Conservation (phyloP, 1,284 basidiomycete species). For the Mycosarcoma maydis region DNA sequence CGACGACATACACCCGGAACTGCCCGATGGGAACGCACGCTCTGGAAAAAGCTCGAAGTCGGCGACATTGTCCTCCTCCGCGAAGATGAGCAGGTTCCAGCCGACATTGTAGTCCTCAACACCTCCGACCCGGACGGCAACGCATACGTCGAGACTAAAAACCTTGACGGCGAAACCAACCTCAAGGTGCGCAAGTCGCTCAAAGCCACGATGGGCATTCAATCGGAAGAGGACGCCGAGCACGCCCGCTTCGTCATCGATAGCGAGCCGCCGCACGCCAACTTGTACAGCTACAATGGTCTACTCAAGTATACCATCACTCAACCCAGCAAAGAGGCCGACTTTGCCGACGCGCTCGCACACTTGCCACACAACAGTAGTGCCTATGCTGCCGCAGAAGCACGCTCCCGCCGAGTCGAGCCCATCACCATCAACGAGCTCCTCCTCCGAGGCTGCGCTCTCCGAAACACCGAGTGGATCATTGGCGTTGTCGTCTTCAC, state of each 20-base stretch:
- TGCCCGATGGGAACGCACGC: slow-evolving; percentile 89
- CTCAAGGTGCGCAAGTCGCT: slow-evolving; percentile 85
- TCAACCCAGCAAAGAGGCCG: slow-evolving; percentile 46
- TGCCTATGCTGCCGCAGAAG: slow-evolving; percentile 48
- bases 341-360: slow-evolving; percentile 28
- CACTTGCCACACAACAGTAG: slow-evolving; percentile 39
- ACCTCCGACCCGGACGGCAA: slow-evolving; percentile 70
- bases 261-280: slow-evolving; percentile 91
- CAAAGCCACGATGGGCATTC: slow-evolving; percentile 78
- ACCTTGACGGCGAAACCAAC: slow-evolving; percentile 96
- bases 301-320: slow-evolving; percentile 75
- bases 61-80: slow-evolving; percentile 91
- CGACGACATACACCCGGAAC: slow-evolving; percentile 75
- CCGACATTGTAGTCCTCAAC: slow-evolving; percentile 88
- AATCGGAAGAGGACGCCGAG: slow-evolving; percentile 90
- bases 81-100: slow-evolving; percentile 94
- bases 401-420: slow-evolving; percentile 65
- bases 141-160: slow-evolving; percentile 75
- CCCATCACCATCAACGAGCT: slow-evolving; percentile 88
- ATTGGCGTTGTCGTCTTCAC: slow-evolving; percentile 95
- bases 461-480: slow-evolving; percentile 94
- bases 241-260: slow-evolving; percentile 86
- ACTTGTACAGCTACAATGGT: slow-evolving; percentile 89
- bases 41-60: slow-evolving; percentile 98
- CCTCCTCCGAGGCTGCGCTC: slow-evolving; percentile 86